These are phyloP conservation scores for Nidularia pulvinata DNA, from an alignment of 768 basidiomycete genomes.

Conservation along the genomic window DNA sequence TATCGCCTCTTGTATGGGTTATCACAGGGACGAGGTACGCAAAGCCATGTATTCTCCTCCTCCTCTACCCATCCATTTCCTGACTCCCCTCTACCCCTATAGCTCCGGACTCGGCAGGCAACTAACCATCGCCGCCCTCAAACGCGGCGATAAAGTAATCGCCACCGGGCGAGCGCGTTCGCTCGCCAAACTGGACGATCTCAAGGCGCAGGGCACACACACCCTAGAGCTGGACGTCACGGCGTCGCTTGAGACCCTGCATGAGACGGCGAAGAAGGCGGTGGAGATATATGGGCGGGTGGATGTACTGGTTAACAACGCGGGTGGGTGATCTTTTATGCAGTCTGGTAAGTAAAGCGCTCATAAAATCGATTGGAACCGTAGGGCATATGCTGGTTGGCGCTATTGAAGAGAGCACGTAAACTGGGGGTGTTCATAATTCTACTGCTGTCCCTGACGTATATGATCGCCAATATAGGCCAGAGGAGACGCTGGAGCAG, in stretches of 20 bases:
- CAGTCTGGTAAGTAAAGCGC: not conserved
- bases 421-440: not conserved
- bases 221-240: slow-evolving; percentile 33
- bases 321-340: slow-evolving; percentile 18
- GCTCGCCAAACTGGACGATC: slow-evolving; percentile 24
- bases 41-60: too few relatives aligned
- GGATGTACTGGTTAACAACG: slow-evolving; percentile 47
- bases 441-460: not conserved
- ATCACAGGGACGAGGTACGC: too few relatives aligned
- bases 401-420: slow-evolving; percentile 29
- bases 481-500: slow-evolving; percentile 36
- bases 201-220: slow-evolving; percentile 25
- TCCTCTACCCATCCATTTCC: too few relatives aligned
- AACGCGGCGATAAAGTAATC: slow-evolving; percentile 46
- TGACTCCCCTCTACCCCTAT: too few relatives aligned
- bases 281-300: slow-evolving; percentile 34
- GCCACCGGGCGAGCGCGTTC: slow-evolving; percentile 39
- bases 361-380: slow-evolving; percentile 5
- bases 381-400: slow-evolving; percentile 33
- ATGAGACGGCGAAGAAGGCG: slow-evolving; percentile 30
- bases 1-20: too few relatives aligned
- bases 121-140: slow-evolving; percentile 34
- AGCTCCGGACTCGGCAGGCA: slow-evolving; percentile 36
- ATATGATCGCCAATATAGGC: slow-evolving; percentile 12
- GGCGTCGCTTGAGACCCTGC: slow-evolving; percentile 25